phyloP scores from a whole-genome alignment of 495 filamentous ascomycete species.

The Hypoxylon trugodes region DNA sequence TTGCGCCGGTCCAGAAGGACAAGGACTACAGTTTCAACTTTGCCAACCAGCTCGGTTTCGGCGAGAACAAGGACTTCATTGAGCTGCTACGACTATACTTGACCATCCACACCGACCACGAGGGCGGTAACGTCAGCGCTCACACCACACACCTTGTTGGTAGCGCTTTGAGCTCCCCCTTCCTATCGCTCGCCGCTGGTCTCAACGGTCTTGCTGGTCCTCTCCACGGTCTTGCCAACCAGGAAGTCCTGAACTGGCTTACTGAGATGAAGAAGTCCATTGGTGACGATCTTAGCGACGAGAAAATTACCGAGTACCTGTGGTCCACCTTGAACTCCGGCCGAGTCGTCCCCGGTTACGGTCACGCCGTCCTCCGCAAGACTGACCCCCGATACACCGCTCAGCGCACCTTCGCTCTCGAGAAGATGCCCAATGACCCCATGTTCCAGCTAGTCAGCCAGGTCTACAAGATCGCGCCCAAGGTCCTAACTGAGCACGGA shows the following conservation, averaged over 20 bases:
- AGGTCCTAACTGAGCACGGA: conserved; percentile 97
- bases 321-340: conserved; percentile 96
- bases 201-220: conserved; percentile 97
- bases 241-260: conserved; percentile 99
- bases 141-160: conserved; percentile 99
- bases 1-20: conserved; percentile 92
- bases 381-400: conserved; percentile 98
- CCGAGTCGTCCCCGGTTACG: conserved; percentile 96
- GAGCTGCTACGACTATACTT: conserved; percentile 98
- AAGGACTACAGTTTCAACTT: conserved; percentile 99
- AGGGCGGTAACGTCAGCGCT: conserved; percentile 97
- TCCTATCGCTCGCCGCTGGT: conserved; percentile 94
- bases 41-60: conserved; percentile 97
- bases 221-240: conserved; percentile 98
- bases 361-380: conserved; percentile 98
- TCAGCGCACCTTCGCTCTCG: conserved; percentile 93
- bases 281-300: conserved; percentile 92
- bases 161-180: conserved; percentile 94
- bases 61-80: conserved; percentile 94
- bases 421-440: conserved; percentile 87
- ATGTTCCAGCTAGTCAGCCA: conserved; percentile 99
- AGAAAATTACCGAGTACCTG: conserved; percentile 96
- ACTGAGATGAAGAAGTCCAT: conserved; percentile 97
- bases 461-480: conserved; percentile 99
- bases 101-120: conserved; percentile 98